A percentile compares a stretch with the other conserved stretches of the same genome.
phyloP scores from a whole-genome alignment of 768 basidiomycete genomes.

The Thelephora aurantiotincta region DNA sequence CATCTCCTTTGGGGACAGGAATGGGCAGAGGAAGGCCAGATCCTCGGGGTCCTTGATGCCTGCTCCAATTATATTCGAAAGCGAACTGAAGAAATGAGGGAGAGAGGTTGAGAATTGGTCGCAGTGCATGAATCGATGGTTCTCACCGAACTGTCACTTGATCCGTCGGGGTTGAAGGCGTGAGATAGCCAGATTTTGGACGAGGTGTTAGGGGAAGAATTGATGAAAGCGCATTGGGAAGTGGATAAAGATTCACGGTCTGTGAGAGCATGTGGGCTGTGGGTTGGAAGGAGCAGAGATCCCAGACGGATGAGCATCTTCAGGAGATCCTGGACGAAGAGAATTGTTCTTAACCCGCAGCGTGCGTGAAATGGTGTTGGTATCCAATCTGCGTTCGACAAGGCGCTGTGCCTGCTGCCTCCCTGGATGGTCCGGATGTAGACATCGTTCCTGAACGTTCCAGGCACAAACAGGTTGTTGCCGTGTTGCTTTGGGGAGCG shows the following conservation, averaged over 20 bases:
- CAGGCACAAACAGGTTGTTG: conserved; percentile 77
- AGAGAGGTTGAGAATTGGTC: too few relatives aligned
- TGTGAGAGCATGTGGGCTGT: conserved; percentile 22
- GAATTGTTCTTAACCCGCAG: conserved; percentile 27
- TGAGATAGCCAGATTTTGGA: conserved; percentile 28
- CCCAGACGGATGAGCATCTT: conserved; percentile 25
- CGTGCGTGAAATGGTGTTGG: conserved; percentile 12
- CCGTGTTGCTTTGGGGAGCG: conserved; percentile 56
- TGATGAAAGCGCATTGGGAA: conserved; percentile 13
- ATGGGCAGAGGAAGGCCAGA: too few relatives aligned
- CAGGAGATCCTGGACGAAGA: conserved; percentile 41
- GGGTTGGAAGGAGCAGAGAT: conserved; percentile 26
- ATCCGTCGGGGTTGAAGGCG: conserved; percentile 34
- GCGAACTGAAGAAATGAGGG: too few relatives aligned
- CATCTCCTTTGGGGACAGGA: too few relatives aligned
- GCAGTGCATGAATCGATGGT: too few relatives aligned
- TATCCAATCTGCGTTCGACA: conserved; percentile 34
- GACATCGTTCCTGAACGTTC: conserved; percentile 60
- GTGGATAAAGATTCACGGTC: conserved; percentile 24
- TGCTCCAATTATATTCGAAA: too few relatives aligned
- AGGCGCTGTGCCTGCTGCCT: conserved; percentile 20
- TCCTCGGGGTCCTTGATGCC: too few relatives aligned
- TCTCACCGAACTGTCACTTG: too few relatives aligned
- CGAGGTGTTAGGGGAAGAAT: conserved; percentile 16
- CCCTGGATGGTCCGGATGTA: conserved; percentile 47